phyloP scores from a whole-genome alignment of 1,284 basidiomycete species.

The Waitea zeae region DNA sequence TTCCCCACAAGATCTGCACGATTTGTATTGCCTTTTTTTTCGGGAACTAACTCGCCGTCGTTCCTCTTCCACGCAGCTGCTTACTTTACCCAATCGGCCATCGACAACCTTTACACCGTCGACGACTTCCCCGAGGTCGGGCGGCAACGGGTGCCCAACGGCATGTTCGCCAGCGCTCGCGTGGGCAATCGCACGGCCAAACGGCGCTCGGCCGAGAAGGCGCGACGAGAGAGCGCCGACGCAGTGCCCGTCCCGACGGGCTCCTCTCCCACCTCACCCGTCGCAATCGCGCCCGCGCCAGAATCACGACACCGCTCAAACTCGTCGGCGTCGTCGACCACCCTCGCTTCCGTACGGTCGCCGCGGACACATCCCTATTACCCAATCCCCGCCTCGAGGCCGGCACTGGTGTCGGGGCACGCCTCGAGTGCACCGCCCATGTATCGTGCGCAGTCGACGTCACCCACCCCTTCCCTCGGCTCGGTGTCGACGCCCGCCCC shows the following conservation, averaged over 20 bases:
- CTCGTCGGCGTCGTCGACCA: too few species aligned
- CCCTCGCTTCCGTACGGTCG: too few species aligned
- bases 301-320: not conserved
- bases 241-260: not conserved
- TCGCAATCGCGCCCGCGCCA: not conserved
- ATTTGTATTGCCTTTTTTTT: not conserved
- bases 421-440: too few species aligned
- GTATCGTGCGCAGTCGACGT: not conserved
- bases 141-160: slow-evolving; percentile 47
- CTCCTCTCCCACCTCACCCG: not conserved
- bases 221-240: not conserved
- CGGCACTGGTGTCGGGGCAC: too few species aligned
- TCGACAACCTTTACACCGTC: slow-evolving; percentile 49
- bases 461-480: not conserved
- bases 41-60: not conserved
- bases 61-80: slow-evolving; percentile 49
- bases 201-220: slow-evolving; percentile 1
- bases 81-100: slow-evolving; percentile 60
- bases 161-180: slow-evolving; percentile 59
- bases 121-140: slow-evolving; percentile 47
- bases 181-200: slow-evolving; percentile 25
- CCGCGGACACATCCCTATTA: too few species aligned
- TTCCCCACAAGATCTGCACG: not conserved
- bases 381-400: too few species aligned
- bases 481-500: not conserved